Conservation (phyloP, 2,329 filamentous ascomycete species). For the Beauveria medogensis region DNA sequence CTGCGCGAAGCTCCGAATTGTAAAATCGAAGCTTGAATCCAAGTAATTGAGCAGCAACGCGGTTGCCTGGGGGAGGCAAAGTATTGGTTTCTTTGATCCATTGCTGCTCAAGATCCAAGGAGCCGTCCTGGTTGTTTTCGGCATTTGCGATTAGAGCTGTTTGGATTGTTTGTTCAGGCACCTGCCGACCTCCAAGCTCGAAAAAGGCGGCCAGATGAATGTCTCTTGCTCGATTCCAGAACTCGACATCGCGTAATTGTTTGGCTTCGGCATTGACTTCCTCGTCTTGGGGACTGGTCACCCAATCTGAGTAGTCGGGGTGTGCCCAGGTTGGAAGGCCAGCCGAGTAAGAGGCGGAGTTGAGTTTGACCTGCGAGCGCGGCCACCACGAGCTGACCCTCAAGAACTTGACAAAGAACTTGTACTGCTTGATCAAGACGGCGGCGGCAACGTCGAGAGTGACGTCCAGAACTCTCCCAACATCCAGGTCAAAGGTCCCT, state of each 20-base stretch:
- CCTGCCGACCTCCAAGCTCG: conserved; percentile 68
- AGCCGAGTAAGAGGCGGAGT: conserved; percentile 40
- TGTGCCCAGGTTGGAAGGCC: conserved; percentile 82
- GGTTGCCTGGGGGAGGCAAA: conserved; percentile 76
- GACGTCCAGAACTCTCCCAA: conserved; percentile 88
- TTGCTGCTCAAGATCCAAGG: conserved; percentile 50
- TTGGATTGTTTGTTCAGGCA: conserved; percentile 50
- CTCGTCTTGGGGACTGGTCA: conserved; percentile 61
- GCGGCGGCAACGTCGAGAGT: conserved; percentile 93
- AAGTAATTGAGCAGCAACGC: conserved; percentile 85
- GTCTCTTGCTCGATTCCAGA: conserved; percentile 75
- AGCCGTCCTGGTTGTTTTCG: conserved; percentile 31
- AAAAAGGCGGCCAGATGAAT: conserved; percentile 79
- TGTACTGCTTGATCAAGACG: conserved; percentile 82
- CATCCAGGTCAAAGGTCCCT: conserved; percentile 93
- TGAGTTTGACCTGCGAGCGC: conserved; percentile 42
- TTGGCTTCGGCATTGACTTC: conserved; percentile 47
- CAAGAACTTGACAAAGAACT: conserved; percentile 90
- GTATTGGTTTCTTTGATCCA: conserved; percentile 81
- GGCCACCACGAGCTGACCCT: conserved; percentile 97
- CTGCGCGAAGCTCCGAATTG: conserved; percentile 67
- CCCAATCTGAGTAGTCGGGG: conserved; percentile 58
- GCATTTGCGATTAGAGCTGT: conserved; percentile 31
- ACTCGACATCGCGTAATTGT: conserved; percentile 59
- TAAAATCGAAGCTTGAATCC: conserved; percentile 98